phyloP scores from a whole-genome alignment of 768 basidiomycete species.

The Crepidotus variabilis region DNA sequence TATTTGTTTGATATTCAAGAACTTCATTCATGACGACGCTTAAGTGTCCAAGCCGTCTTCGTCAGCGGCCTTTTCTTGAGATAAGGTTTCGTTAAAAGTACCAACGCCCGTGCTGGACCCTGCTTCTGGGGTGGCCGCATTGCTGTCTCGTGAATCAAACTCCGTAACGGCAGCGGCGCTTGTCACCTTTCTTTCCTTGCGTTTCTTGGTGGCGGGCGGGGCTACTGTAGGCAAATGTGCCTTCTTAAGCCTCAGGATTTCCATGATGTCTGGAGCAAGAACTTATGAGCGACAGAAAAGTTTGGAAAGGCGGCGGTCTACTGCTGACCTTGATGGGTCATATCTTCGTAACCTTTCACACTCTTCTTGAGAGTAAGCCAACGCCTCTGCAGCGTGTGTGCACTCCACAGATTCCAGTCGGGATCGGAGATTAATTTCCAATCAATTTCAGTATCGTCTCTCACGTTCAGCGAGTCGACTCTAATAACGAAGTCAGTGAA shows the following conservation, averaged over 20 bases:
- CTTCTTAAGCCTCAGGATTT: conserved; percentile 74
- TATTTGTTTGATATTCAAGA: not conserved
- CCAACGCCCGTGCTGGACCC: conserved; percentile 31
- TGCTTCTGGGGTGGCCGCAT: conserved; percentile 20
- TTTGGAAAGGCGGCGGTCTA: not conserved
- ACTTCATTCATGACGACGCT: conserved; percentile 5
- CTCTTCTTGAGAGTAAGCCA: conserved; percentile 79
- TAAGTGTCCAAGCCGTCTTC: not conserved
- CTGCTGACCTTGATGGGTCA: conserved; percentile 68
- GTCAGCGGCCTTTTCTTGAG: not conserved
- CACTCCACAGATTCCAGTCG: conserved; percentile 83
- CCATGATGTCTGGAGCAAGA: conserved; percentile 65
- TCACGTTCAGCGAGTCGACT: conserved; percentile 69
- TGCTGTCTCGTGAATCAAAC: conserved; percentile 21
- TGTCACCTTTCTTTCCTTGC: conserved; percentile 46
- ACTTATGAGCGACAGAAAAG: conserved; percentile 8
- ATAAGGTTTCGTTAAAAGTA: conserved; percentile 13
- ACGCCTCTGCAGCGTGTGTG: conserved; percentile 72
- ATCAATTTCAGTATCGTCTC: conserved; percentile 80
- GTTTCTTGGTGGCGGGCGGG: conserved; percentile 23
- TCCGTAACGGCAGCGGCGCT: conserved; percentile 50
- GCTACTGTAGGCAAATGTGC: conserved; percentile 44
- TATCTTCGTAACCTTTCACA: conserved; percentile 74
- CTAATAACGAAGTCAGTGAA: conserved; percentile 29
- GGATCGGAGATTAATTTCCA: conserved; percentile 76